Percentiles rank a stretch among this genome's conserved stretches.
Conservation (phyloP, 1,284 basidiomycete species). For the Microbotryum lychnidis-dioicae region DNA sequence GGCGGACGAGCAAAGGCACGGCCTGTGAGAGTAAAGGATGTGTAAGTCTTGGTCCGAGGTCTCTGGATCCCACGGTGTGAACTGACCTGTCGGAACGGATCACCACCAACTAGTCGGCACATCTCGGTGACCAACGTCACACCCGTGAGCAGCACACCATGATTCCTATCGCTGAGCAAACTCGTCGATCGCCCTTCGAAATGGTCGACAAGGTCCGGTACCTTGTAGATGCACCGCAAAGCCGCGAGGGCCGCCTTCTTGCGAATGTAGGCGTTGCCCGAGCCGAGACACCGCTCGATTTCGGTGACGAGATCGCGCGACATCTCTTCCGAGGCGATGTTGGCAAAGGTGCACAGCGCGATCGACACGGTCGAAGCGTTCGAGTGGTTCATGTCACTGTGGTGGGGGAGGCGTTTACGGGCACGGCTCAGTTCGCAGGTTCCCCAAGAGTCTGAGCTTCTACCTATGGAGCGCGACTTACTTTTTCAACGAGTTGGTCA, state of each 20-base stretch:
- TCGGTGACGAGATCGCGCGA: slow-evolving; percentile 92
- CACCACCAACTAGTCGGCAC: slow-evolving; percentile 59
- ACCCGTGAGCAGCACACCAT: slow-evolving; percentile 87
- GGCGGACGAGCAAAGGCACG: slow-evolving; percentile 85
- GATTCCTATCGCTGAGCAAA: slow-evolving; percentile 89
- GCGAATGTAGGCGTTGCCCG: slow-evolving; percentile 96
- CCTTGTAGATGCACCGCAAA: slow-evolving; percentile 90
- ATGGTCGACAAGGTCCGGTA: slow-evolving; percentile 92
- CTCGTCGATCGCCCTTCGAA: slow-evolving; percentile 82
- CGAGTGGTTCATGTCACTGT: slow-evolving; percentile 97
- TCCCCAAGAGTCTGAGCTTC: not conserved
- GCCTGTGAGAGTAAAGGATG: slow-evolving; percentile 49
- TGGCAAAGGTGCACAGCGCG: slow-evolving; percentile 95
- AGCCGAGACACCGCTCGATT: slow-evolving; percentile 93
- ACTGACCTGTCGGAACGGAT: slow-evolving; percentile 78
- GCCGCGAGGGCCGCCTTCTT: slow-evolving; percentile 98
- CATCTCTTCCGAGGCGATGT: slow-evolving; percentile 99
- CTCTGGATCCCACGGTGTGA: not conserved
- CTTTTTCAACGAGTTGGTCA: slow-evolving; percentile 99
- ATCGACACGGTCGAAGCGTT: slow-evolving; percentile 99
- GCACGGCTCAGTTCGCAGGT: not conserved
- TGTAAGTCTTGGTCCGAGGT: not conserved
- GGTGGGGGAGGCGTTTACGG: not conserved
- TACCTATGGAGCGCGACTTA: slow-evolving; percentile 44
- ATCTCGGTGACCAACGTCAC: slow-evolving; percentile 94